These are phyloP conservation scores for Bipolaris zeicola DNA, from an alignment of 2,329 filamentous ascomycete genomes.

Conservation along the genomic window DNA sequence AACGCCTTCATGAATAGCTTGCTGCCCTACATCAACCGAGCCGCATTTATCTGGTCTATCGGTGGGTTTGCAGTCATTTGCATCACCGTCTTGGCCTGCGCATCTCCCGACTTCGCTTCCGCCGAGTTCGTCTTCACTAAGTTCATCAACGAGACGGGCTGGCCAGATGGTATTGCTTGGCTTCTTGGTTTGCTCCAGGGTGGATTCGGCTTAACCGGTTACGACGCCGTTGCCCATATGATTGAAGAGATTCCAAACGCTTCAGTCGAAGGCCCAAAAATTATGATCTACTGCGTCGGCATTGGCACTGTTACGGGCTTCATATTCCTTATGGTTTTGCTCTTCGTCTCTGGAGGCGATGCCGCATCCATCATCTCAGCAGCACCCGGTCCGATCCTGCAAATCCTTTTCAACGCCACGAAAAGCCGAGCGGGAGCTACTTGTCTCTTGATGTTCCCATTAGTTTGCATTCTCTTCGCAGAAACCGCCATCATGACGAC, in stretches of 20 bases:
- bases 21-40: conserved; percentile 69
- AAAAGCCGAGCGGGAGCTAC: conserved; percentile 64
- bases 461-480: conserved; percentile 68
- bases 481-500: conserved; percentile 70
- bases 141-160: conserved; percentile 72
- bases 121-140: conserved; percentile 68
- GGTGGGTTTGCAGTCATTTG: conserved; percentile 71
- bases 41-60: conserved; percentile 73
- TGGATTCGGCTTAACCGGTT: conserved; percentile 61
- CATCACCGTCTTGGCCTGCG: conserved; percentile 70
- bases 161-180: conserved; percentile 70
- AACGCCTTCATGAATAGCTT: conserved; percentile 68
- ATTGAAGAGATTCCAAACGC: conserved; percentile 66
- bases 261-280: conserved; percentile 64
- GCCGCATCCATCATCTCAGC: conserved; percentile 62
- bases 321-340: conserved; percentile 65
- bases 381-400: conserved; percentile 62
- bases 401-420: conserved; percentile 69
- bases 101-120: conserved; percentile 68
- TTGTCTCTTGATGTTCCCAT: conserved; percentile 70
- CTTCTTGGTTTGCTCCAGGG: conserved; percentile 59
- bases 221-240: conserved; percentile 61
- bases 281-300: conserved; percentile 68
- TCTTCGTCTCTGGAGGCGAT: conserved; percentile 66
- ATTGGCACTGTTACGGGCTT: conserved; percentile 69